Conservation (phyloP, 345 rosid genomes). For the Arabis hirsuta region DNA sequence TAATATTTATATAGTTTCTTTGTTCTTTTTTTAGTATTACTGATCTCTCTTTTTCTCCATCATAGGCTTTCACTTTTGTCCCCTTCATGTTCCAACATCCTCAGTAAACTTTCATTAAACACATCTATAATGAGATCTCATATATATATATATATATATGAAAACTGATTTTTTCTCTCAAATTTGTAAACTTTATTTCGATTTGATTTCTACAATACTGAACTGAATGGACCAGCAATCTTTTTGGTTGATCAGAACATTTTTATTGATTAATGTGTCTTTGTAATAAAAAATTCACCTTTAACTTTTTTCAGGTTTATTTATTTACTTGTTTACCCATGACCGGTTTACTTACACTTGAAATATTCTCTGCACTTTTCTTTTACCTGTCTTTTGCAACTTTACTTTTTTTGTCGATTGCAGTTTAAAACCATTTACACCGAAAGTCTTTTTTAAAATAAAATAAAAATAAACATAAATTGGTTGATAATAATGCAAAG, state of each 20-base stretch:
- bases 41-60: conserved; percentile 28
- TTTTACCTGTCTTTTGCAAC: conserved; percentile 40
- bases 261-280: neutral
- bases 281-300: neutral
- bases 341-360: conserved; percentile 36
- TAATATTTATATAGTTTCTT: neutral
- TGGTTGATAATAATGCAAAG: conserved; percentile 15
- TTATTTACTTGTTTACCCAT: conserved; percentile 37
- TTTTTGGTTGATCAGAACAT: conserved; percentile 23
- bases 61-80: conserved; percentile 43
- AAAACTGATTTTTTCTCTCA: neutral
- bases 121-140: neutral
- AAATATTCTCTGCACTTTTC: conserved; percentile 46
- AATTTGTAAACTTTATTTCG: neutral
- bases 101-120: conserved; percentile 14
- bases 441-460: conserved; percentile 23
- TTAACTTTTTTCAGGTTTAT: conserved; percentile 34
- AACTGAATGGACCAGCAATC: conserved; percentile 27
- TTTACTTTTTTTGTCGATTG: conserved; percentile 29
- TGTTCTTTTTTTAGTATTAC: neutral
- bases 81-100: conserved; percentile 38
- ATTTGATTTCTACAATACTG: neutral
- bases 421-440: conserved; percentile 31
- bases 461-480: neutral
- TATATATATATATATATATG: neutral